Evolutionary conservation across 352 stramenopile species (phyloP).

Genomic region (Phytophthora ohioensis): DNA sequence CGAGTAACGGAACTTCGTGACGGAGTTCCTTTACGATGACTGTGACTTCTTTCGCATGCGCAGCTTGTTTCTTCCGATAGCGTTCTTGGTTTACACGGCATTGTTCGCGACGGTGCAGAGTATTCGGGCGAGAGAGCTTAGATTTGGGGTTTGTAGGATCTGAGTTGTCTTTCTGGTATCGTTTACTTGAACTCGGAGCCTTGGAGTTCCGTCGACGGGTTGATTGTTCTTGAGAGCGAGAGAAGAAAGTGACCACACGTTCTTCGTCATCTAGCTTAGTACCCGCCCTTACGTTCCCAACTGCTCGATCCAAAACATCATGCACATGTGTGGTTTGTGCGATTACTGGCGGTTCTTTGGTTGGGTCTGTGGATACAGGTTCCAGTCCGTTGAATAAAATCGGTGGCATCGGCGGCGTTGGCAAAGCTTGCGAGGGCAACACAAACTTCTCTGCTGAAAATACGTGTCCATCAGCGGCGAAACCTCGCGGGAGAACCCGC

Average conservation of each 20-base stretch:
- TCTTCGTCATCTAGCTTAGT: too few relatives aligned
- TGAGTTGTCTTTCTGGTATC: background rate
- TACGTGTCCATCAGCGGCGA: background rate
- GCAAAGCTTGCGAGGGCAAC: background rate
- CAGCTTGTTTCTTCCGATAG: conserved; percentile 1
- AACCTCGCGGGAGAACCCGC: background rate
- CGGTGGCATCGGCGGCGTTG: too few relatives aligned
- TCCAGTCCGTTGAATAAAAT: background rate
- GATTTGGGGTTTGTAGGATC: background rate
- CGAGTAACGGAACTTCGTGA: background rate
- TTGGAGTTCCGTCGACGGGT: too few relatives aligned
- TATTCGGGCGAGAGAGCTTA: background rate
- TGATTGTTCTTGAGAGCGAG: too few relatives aligned
- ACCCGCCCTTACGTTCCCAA: too few relatives aligned
- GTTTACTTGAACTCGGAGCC: background rate
- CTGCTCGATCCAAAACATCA: too few relatives aligned
- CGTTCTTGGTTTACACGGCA: conserved; percentile 5
- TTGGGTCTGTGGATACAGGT: background rate
- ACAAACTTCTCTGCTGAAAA: background rate
- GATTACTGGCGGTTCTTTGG: background rate
- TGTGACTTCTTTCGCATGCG: background rate
- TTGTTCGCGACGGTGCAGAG: background rate
- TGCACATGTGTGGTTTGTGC: too few relatives aligned
- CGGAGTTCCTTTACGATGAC: background rate
- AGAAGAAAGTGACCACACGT: too few relatives aligned